Evolutionary conservation across 192 early-diverging fungal genomes (phyloP), one percentile per base, ranked within the genome.

Genomic region (Funneliformis geosporum): DNA sequence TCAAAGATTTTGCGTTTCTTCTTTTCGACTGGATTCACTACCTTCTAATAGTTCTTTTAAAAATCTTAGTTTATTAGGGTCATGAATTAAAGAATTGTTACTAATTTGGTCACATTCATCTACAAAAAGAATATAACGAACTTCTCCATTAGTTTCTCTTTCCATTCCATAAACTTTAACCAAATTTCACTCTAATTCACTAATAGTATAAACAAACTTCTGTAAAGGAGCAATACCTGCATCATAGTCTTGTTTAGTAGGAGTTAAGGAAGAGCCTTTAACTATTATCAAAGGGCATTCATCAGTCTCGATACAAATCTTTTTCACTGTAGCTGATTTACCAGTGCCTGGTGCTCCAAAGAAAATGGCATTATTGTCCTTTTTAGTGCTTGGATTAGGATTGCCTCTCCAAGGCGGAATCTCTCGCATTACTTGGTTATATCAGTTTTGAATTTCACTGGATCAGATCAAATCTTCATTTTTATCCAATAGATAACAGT

Each of bases 151-250:
- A 7, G 6, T 16, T 21, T 43, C 70, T 18, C 70, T 18, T 21
- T 46, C 43, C 5, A 72, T 8, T n/a, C n/a, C n/a, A n/a, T n/a
- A n/a, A n/a, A n/a, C n/a, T n/a, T 44, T 47, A 27, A 27, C 70
- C 11, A 72, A 33, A 44, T 3, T 44, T 46, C 44, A 46, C 44
- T 72, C 70, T 42, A 72, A 16, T 46, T 72, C 70, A 72, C 70
- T 46, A n/a, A 72, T 18, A 44, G 70, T 72, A 72, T 46, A 72
- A 21, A 23, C 40, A 47, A 72, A 72, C 28, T 72, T 72, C 8
- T 72, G 5, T 2, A 72, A n/a, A 12, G 70, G 70, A 4, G 18
- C 2, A 47, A 72, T 39, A 6, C 46, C 70, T 46, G 39, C 9
- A 9, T 43, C 44, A 10, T 72, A 21, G 44, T 72, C 70, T 43